These are phyloP conservation scores for Aschersonia sp. DNA, from an alignment of 2,329 filamentous ascomycete species.

Conservation along the genomic window DNA sequence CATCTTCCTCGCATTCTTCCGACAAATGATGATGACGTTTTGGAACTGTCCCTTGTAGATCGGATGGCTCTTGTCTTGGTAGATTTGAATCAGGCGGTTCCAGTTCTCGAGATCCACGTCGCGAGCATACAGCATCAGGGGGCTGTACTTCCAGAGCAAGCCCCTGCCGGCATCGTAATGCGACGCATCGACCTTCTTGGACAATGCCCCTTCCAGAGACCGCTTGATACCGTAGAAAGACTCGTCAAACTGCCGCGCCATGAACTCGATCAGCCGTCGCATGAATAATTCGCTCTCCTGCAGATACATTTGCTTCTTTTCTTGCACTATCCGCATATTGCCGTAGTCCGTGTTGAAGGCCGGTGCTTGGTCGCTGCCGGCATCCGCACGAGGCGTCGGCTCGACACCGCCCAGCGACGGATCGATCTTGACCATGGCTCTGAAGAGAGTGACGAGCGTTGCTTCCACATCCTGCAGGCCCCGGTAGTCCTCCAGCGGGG, in stretches of 20 bases:
- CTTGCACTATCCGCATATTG: slow-evolving; percentile 84
- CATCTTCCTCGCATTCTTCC: slow-evolving; percentile 59
- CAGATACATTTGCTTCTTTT: slow-evolving; percentile 84
- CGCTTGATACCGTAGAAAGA: slow-evolving; percentile 57
- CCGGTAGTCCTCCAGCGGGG: slow-evolving; percentile 54
- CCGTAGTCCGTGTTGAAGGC: slow-evolving; percentile 61
- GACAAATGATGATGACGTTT: slow-evolving; percentile 65
- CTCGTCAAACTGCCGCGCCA: slow-evolving; percentile 66
- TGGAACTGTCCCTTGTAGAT: slow-evolving; percentile 75
- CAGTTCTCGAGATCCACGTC: slow-evolving; percentile 74
- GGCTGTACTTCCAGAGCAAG: slow-evolving; percentile 75
- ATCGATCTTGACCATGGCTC: slow-evolving; percentile 87
- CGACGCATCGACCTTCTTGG: slow-evolving; percentile 52
- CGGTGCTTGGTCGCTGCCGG: slow-evolving; percentile 24
- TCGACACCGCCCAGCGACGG: slow-evolving; percentile 51
- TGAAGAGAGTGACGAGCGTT: slow-evolving; percentile 70
- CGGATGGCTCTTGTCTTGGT: slow-evolving; percentile 61
- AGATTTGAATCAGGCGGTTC: slow-evolving; percentile 64
- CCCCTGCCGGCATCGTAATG: slow-evolving; percentile 60
- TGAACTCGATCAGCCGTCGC: slow-evolving; percentile 64
- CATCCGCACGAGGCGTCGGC: slow-evolving; percentile 31
- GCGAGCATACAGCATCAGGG: slow-evolving; percentile 73
- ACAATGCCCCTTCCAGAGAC: slow-evolving; percentile 43
- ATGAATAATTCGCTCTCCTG: slow-evolving; percentile 65
- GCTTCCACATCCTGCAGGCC: slow-evolving; percentile 67